Percentiles rank a stretch among this genome's conserved stretches.
phyloP scores from a whole-genome alignment of 805 yeast species.

The Yamadazyma takamatsuzukensis region DNA sequence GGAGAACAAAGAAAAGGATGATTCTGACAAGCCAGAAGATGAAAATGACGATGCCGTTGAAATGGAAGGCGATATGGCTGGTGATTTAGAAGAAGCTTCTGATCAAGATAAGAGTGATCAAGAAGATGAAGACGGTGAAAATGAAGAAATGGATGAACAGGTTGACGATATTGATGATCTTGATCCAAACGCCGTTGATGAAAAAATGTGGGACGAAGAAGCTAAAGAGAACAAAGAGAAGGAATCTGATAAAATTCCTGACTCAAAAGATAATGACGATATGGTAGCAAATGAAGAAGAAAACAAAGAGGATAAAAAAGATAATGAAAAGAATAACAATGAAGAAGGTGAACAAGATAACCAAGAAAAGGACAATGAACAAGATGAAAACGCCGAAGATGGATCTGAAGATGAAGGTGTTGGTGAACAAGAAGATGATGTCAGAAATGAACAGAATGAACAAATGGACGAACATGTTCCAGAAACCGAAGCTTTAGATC shows the following conservation, averaged over 20 bases:
- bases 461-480: slow-evolving; percentile 72
- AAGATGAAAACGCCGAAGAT: slow-evolving; percentile 45
- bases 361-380: slow-evolving; percentile 44
- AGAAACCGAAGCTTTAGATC: slow-evolving; percentile 80
- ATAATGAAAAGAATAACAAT: slow-evolving; percentile 32
- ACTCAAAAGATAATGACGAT: slow-evolving; percentile 46
- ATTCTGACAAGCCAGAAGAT: slow-evolving; percentile 58
- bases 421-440: slow-evolving; percentile 80
- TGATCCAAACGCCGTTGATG: slow-evolving; percentile 94
- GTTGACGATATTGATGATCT: slow-evolving; percentile 83
- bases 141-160: slow-evolving; percentile 82
- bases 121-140: slow-evolving; percentile 47
- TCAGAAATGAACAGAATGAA: slow-evolving; percentile 63
- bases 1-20: slow-evolving; percentile 61
- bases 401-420: slow-evolving; percentile 66
- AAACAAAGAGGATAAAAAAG: slow-evolving; percentile 30
- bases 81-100: slow-evolving; percentile 77
- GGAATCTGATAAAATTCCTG: slow-evolving; percentile 69
- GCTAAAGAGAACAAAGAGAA: slow-evolving; percentile 78
- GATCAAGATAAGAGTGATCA: slow-evolving; percentile 60
- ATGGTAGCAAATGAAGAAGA: slow-evolving; percentile 47
- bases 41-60: slow-evolving; percentile 87
- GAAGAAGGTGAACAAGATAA: slow-evolving; percentile 31
- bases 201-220: slow-evolving; percentile 97
- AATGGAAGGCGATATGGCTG: slow-evolving; percentile 97